Percentiles rank a stretch among this genome's conserved stretches.
These are phyloP conservation scores for Linnemannia schmuckeri DNA, from an alignment of 192 early-diverging fungal species.

Conservation along the genomic window DNA sequence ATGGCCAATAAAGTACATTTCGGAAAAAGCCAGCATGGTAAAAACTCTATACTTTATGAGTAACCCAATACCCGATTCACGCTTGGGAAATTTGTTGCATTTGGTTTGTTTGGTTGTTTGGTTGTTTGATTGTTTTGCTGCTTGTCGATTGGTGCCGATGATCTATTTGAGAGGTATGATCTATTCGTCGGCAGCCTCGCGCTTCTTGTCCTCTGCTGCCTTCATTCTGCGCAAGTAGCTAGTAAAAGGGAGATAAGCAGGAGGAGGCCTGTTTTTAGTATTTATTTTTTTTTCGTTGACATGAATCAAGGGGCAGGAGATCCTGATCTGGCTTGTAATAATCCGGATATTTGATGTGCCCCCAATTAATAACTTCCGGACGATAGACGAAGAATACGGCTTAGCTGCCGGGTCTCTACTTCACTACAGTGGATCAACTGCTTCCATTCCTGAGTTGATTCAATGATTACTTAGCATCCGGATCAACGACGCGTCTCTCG, in stretches of 20 bases:
- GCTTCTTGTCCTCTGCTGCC: constrained; percentile 55
- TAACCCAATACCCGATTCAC: background rate
- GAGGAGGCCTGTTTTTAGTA: background rate
- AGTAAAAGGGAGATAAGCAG: background rate
- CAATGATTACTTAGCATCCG: too few relatives aligned
- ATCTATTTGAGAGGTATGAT: background rate
- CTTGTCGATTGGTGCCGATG: background rate
- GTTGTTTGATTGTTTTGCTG: too few relatives aligned
- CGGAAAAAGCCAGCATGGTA: background rate
- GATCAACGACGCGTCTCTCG: too few relatives aligned
- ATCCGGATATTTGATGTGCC: background rate
- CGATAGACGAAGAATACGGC: too few relatives aligned
- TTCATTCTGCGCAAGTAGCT: constrained; percentile 52
- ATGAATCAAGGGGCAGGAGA: background rate
- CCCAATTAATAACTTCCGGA: background rate
- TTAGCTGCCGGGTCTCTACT: too few relatives aligned
- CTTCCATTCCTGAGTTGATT: too few relatives aligned
- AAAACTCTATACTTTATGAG: constrained; percentile 1
- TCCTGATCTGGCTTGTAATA: background rate
- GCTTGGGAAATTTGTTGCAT: too few relatives aligned
- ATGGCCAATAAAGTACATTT: background rate
- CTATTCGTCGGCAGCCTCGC: constrained; percentile 35
- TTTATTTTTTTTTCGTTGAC: background rate
- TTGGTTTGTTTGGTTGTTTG: background rate
- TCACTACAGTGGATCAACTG: too few relatives aligned